Conservation (phyloP, 2,329 filamentous ascomycete species). For the Aspergillus quadricinctus region DNA sequence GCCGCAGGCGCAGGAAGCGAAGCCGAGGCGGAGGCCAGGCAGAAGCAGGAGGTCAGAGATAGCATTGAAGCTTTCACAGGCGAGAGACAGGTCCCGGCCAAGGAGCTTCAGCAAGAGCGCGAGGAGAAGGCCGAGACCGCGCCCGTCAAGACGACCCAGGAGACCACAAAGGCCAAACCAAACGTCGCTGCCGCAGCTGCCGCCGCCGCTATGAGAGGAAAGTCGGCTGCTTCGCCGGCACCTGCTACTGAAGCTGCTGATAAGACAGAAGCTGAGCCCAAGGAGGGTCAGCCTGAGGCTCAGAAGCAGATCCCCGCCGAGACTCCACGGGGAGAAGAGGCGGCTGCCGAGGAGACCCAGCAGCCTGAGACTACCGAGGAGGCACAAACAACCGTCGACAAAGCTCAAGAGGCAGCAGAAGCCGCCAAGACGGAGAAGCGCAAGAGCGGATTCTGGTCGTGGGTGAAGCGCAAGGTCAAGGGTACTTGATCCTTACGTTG, state of each 20-base stretch:
- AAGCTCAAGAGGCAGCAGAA: slow-evolving; percentile 9
- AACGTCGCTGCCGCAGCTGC: background rate
- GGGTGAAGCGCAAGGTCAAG: slow-evolving; percentile 30
- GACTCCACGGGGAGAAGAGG: slow-evolving; percentile 1
- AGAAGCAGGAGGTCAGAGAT: slow-evolving; percentile 6
- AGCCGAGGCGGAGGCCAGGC: background rate
- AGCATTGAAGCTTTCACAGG: background rate
- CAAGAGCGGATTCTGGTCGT: slow-evolving; percentile 24
- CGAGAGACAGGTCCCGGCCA: slow-evolving; percentile 4
- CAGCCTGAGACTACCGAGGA: slow-evolving; percentile 14
- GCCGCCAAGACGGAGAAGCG: slow-evolving; percentile 18
- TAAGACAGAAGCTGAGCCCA: background rate
- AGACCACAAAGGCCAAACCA: background rate
- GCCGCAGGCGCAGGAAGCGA: background rate
- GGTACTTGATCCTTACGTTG: background rate
- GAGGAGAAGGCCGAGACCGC: slow-evolving; percentile 5
- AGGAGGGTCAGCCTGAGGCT: background rate
- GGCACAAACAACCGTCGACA: slow-evolving; percentile 8
- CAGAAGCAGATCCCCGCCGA: slow-evolving; percentile 7
- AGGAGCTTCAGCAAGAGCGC: background rate
- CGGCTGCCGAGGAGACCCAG: background rate
- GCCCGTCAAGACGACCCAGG: background rate
- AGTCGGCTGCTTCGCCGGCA: background rate
- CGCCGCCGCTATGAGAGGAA: background rate
- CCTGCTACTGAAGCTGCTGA: slow-evolving; percentile 1